Evolutionary conservation across 148 eudicot species (phyloP).

Genomic region (Chenopodium album): DNA sequence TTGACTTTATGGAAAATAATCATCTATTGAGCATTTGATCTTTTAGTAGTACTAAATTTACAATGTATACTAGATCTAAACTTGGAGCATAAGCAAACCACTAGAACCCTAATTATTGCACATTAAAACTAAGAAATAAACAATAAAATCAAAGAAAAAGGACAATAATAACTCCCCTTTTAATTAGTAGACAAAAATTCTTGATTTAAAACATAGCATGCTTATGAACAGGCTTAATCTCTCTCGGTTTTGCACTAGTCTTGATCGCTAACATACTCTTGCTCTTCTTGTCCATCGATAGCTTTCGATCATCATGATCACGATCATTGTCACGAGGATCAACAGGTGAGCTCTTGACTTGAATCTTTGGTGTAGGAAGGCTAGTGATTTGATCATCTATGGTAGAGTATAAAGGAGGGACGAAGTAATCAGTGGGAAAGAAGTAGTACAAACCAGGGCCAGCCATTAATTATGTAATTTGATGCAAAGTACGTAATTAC

Average conservation of each 20-base stretch:
- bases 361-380: background rate
- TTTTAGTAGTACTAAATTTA: too few species aligned
- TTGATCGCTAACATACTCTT: background rate
- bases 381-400: background rate
- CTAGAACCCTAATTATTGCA: too few species aligned
- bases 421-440: slow-evolving; percentile 26
- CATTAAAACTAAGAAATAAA: too few species aligned
- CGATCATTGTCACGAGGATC: background rate
- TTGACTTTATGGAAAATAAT: too few species aligned
- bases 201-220: background rate
- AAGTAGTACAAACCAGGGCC: slow-evolving; percentile 21
- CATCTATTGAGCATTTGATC: too few species aligned
- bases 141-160: background rate
- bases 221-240: background rate
- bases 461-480: slow-evolving; percentile 6
- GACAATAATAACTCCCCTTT: background rate
- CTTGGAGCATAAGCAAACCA: too few species aligned
- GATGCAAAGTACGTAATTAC: background rate
- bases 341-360: background rate
- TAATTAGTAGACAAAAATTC: too few species aligned
- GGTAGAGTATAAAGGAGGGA: slow-evolving; percentile 20
- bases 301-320: background rate
- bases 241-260: slow-evolving; percentile 8
- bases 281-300: slow-evolving; percentile 8
- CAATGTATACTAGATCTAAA: too few species aligned